Base-by-base conservation (phyloP, 768 basidiomycete species). In the Steccherinum ochraceum region DNA sequence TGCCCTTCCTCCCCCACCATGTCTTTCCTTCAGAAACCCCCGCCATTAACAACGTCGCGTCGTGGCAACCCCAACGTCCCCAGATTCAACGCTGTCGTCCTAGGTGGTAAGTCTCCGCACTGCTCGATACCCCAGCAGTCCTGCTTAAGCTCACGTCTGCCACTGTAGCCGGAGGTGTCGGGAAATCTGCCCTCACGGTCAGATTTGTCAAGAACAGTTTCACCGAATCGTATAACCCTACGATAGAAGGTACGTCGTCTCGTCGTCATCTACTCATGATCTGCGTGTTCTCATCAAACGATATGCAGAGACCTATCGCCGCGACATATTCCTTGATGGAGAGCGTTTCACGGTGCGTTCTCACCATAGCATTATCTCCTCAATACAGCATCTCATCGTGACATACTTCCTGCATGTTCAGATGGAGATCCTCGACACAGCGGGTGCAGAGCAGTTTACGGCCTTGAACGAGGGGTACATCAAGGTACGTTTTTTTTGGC, bases 121-220 rank as follows among this genome's bases (percentile, higher is more conserved):
- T 35, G 30, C 30, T 7, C 30, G 7, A 35, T 24, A 50, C 50
- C 46, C 46, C 45, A 45, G 53, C 27, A 5, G 10, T 10, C 53
- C 24, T 18, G 35, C 56, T 41, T 41, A 45, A 11, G 40, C 20
- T 44, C 45, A 55, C 30, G 41, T 43, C 41, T 11, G 41, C 16
- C 13, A 27, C 26, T 40, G 12, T 58, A 90, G 89, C 89, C 61
- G 90, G 90, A 60, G 90, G 90, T 20, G 89, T 93, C 48, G 90
- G 90, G 45, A 93, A 93, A 68, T 91, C 89, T 21, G 88, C 90
- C 12, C 73, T 93, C 26, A 89, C 88, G 62, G 83, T 89, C 58
- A 79, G 87, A 52, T 90, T 85, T 64, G 80, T 89, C 44, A 76
- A 77, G 56, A 79, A 86, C 64, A 73, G 78, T 41, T 90, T 89